Evolutionary conservation across 2,329 filamentous ascomycete species (phyloP), one percentile per base, ranked within the genome.

Genomic region (Neonectria punicea): DNA sequence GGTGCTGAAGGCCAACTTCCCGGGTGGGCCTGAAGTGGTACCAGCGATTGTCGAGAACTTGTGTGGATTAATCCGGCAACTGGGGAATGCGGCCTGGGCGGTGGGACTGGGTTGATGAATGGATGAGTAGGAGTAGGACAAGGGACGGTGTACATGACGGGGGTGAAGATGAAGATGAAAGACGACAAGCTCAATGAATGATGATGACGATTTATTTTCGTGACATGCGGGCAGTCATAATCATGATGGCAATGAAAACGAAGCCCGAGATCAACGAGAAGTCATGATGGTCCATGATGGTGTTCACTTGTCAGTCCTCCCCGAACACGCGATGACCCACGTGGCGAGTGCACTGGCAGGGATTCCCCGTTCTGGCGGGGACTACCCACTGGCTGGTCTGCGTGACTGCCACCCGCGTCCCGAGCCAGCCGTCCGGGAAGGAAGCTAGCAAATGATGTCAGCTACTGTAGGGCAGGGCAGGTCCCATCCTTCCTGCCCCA

Each of bases 21-120:
- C 76, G 14, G 78, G 76, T 1, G 79, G 78, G 1, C 77, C 80
- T 32, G 82, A 84, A 32, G 75, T 77, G 8, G 70, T 83, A 63
- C 87, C 90, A 13, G 86, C 89, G 1, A 82, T 93, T 49, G 89
- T 92, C 1, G 89, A 91, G 70, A 92, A 92, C 66, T 75, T 93
- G 53, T 85, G 89, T 50, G 84, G 88, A 50, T 77, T 93, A 69
- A 85, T 93, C 71, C 85, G 85, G 67, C 88, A 89, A 67, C 76
- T 92, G 57, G 85, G 86, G 4, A 81, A 83, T 69, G 85, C 85
- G 4, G 84, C 85, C 2, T 79, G 78, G 77, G 76, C 75, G 14
- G 77, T 79, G 14, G 78, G 78, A 6, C 41, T 80, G 51, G 74
- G 76, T 14, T 79, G 54, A 68, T 20, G 53, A 44, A 44, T 41